These are phyloP conservation scores for Ophiostoma montium DNA, from an alignment of 2,329 filamentous ascomycete species.

Conservation along the genomic window DNA sequence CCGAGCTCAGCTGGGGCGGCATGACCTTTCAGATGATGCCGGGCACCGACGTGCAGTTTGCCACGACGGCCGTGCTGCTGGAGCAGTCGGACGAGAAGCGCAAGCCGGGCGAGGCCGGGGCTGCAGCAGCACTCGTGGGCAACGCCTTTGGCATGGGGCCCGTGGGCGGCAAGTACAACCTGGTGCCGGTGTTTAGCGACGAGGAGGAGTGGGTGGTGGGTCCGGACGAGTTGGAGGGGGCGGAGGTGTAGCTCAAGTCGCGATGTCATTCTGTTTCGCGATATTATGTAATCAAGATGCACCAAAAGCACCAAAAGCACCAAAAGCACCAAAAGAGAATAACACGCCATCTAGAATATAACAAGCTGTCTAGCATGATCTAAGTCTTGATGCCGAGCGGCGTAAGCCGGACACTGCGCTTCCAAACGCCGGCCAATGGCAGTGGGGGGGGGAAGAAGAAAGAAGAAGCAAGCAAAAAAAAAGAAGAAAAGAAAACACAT, in stretches of 20 bases:
- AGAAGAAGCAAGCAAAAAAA: not conserved
- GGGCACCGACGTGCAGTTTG: constrained; percentile 35
- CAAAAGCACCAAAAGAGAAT: too few relatives aligned
- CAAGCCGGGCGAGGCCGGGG: constrained; percentile 24
- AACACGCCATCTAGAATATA: too few relatives aligned
- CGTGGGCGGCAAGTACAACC: constrained; percentile 46
- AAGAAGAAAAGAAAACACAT: not conserved
- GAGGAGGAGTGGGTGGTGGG: constrained; percentile 37
- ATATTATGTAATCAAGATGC: too few relatives aligned
- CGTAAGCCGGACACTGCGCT: too few relatives aligned
- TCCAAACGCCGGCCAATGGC: not conserved
- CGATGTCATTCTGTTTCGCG: too few relatives aligned
- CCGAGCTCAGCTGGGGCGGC: constrained; percentile 50
- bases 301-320: too few relatives aligned
- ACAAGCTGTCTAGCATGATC: too few relatives aligned
- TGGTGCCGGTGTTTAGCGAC: constrained; percentile 44
- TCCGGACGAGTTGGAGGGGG: constrained; percentile 4
- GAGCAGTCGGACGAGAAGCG: constrained; percentile 42
- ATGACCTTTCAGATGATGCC: constrained; percentile 39
- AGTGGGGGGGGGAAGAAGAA: not conserved
- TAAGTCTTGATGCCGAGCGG: too few relatives aligned
- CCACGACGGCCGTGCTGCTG: constrained; percentile 45
- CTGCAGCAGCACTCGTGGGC: constrained; percentile 25
- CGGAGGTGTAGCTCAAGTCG: too few relatives aligned
- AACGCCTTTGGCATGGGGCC: constrained; percentile 47